Conservation (phyloP, 1,284 basidiomycete species). For the Blastosporella zonata region DNA sequence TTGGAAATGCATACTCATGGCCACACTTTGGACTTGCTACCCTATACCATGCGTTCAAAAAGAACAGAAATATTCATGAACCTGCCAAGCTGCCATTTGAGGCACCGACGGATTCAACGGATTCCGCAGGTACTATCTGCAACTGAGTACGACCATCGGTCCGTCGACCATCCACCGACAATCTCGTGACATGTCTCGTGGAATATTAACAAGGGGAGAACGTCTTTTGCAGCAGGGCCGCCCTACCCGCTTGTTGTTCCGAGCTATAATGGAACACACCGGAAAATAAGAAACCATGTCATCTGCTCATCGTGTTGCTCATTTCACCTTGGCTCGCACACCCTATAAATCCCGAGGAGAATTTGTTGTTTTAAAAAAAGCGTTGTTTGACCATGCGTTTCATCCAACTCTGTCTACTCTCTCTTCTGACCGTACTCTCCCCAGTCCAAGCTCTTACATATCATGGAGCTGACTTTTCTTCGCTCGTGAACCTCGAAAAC, state of each 20-base stretch:
- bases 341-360: conserved; percentile 6
- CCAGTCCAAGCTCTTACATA: conserved; percentile 40
- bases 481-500: conserved; percentile 51
- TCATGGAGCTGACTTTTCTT: conserved; percentile 60
- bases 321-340: not conserved
- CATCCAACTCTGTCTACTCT: conserved; percentile 19
- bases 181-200: conserved; percentile 14
- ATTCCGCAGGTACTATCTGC: not conserved
- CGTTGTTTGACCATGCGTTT: conserved; percentile 14
- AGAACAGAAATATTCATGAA: not conserved
- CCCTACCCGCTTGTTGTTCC: conserved; percentile 5
- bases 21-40: no score
- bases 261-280: conserved; percentile 2
- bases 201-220: not conserved
- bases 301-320: conserved; percentile 5
- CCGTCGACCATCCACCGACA: conserved; percentile 6
- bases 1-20: no score
- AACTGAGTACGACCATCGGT: not conserved
- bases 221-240: conserved; percentile 10
- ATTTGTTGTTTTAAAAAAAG: not conserved
- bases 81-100: no score
- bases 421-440: conserved; percentile 20
- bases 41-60: no score
- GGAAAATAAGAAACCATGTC: conserved; percentile 5
- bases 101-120: no score